Percentiles rank a stretch among this genome's conserved stretches.
Evolutionary conservation across 2,329 filamentous ascomycete species (phyloP).

Genomic region (Nemania serpens): DNA sequence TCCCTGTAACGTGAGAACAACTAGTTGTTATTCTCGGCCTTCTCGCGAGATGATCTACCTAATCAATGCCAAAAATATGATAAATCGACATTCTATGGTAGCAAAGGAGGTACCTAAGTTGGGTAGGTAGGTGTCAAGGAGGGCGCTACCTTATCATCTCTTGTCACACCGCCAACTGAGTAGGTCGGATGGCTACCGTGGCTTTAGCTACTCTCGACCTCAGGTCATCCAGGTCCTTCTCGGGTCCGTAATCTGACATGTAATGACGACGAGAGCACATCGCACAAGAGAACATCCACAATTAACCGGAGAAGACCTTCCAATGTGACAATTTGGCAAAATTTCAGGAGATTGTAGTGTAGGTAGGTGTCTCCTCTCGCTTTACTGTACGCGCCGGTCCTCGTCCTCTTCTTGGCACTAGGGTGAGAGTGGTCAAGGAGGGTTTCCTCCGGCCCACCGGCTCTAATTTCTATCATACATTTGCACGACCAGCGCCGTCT

Average conservation of each 20-base stretch:
- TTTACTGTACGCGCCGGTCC: neutral
- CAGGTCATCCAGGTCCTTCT: neutral
- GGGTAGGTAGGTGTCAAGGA: neutral
- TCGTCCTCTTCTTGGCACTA: too few species aligned
- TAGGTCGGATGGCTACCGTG: neutral
- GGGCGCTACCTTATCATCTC: neutral
- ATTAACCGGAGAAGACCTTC: neutral
- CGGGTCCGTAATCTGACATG: neutral
- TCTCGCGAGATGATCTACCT: too few species aligned
- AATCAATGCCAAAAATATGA: too few species aligned
- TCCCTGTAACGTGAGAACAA: too few species aligned
- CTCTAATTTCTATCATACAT: neutral
- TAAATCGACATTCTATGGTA: too few species aligned
- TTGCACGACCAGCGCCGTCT: neutral
- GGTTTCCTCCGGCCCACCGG: neutral
- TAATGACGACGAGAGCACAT: neutral
- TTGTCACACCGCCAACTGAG: neutral
- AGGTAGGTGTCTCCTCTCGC: neutral
- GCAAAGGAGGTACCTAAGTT: neutral
- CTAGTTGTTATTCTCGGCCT: too few species aligned
- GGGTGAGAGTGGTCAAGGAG: too few species aligned
- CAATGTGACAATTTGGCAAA: neutral
- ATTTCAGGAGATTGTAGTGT: neutral
- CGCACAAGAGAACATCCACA: neutral
- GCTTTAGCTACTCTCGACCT: neutral